These are phyloP conservation scores for Cyclospora cayetanensis DNA, from an alignment of 169 alveolate species.

Conservation along the genomic window DNA sequence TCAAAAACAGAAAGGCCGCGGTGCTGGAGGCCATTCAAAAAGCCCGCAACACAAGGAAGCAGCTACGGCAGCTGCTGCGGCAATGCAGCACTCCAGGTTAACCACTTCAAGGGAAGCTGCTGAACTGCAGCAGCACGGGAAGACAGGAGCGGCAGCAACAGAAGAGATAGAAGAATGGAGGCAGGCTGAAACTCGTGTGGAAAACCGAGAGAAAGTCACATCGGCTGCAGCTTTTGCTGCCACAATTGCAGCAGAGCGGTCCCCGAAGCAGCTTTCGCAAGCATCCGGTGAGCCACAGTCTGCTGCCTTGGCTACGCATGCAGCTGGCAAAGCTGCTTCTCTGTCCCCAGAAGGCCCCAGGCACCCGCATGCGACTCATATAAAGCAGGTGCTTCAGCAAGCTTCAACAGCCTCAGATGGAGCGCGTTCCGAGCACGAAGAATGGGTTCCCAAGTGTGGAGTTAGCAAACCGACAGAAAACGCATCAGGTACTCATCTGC, in stretches of 20 bases:
- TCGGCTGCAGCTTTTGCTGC: constrained; percentile 8
- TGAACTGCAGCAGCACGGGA: constrained; percentile 2
- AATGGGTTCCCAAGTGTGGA: too few species aligned
- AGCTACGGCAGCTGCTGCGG: constrained; percentile 16
- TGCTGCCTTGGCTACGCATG: not conserved
- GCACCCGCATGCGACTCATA: too few species aligned
- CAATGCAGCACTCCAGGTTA: not conserved
- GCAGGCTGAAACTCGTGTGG: not conserved
- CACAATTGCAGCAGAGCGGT: not conserved
- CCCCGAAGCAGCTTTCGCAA: not conserved
- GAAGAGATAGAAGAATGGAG: not conserved
- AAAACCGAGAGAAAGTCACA: not conserved
- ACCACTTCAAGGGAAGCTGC: not conserved
- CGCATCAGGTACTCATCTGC: too few species aligned
- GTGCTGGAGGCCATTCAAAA: not conserved
- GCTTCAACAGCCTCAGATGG: too few species aligned
- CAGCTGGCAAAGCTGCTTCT: constrained; percentile 23
- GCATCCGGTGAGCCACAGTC: not conserved
- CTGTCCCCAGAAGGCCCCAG: not conserved
- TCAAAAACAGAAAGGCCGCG: not conserved
- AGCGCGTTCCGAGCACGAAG: too few species aligned
- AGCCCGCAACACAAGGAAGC: not conserved
- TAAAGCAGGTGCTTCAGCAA: too few species aligned
- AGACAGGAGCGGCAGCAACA: constrained; percentile 7
- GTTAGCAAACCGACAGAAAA: too few species aligned